Evolutionary conservation across 164 flowering plant genomes (phyloP).

Genomic region (Chimonanthus praecox): DNA sequence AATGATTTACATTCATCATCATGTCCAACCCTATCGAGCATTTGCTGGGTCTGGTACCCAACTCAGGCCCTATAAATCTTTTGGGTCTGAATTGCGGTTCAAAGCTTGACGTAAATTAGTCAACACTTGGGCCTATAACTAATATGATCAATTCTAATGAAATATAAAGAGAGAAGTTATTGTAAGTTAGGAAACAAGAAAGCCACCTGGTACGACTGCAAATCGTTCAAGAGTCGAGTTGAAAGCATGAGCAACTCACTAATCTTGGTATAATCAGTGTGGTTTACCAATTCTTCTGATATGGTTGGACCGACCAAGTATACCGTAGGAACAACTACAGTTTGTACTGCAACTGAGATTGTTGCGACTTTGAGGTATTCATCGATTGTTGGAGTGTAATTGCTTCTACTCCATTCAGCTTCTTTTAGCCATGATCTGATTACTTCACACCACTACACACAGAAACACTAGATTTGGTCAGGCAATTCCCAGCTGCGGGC

Average conservation of each 20-base stretch:
- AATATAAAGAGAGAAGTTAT: not conserved
- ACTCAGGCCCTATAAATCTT: too few relatives aligned
- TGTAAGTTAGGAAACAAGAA: not conserved
- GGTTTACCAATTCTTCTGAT: conserved; percentile 2
- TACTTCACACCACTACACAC: conserved; percentile 7
- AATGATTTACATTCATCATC: not conserved
- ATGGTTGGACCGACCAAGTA: conserved; percentile 5
- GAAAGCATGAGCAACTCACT: conserved; percentile 32
- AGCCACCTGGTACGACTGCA: not conserved
- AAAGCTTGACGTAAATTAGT: too few relatives aligned
- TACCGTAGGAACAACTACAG: not conserved
- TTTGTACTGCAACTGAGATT: not conserved
- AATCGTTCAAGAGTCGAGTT: conserved; percentile 34
- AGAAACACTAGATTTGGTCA: not conserved
- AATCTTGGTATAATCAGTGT: conserved; percentile 11
- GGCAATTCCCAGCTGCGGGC: not conserved
- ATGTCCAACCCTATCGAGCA: not conserved
- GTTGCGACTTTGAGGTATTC: conserved; percentile 1
- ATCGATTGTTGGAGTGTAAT: not conserved
- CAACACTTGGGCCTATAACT: too few relatives aligned
- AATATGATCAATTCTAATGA: too few relatives aligned
- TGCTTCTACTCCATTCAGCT: conserved; percentile 3
- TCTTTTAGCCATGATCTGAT: conserved; percentile 6
- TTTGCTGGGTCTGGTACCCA: too few relatives aligned
- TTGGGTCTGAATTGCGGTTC: too few relatives aligned